Conservation (phyloP, 441 rosid species). For the Metrosideros polymorpha region DNA sequence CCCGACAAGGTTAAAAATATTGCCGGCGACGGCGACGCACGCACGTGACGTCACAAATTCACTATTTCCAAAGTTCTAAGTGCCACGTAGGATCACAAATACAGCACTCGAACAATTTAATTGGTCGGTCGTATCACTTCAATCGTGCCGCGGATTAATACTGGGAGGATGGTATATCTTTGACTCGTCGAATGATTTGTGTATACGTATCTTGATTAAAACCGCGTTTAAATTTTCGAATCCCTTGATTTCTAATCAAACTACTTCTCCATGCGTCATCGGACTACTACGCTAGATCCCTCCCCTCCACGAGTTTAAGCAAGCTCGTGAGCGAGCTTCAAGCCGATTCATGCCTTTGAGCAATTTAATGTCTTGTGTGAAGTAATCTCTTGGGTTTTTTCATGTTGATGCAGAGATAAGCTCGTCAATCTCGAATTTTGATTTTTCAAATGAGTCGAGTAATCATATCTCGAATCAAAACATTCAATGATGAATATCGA, state of each 20-base stretch:
- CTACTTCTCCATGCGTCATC: background rate
- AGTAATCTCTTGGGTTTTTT: background rate
- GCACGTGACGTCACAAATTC: background rate
- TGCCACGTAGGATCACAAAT: background rate
- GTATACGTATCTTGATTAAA: rapidly evolving
- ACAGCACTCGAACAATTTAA: background rate
- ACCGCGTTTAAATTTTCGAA: background rate
- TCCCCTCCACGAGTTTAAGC: background rate
- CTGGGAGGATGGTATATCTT: too few relatives aligned
- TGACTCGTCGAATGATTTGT: background rate
- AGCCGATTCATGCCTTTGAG: background rate
- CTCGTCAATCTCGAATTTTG: background rate
- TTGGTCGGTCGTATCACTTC: background rate
- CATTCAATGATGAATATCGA: background rate
- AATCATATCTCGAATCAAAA: background rate
- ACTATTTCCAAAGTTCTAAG: background rate
- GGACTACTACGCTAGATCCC: background rate
- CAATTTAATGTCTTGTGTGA: background rate
- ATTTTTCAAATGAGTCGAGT: background rate
- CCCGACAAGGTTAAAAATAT: background rate
- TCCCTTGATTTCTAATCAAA: background rate
- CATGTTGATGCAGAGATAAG: rapidly evolving
- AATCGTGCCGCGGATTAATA: too few relatives aligned
- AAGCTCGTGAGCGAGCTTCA: background rate
- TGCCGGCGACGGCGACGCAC: background rate